phyloP scores from a whole-genome alignment of 2,329 filamentous ascomycete genomes.

The Lasiodiplodia sp. region DNA sequence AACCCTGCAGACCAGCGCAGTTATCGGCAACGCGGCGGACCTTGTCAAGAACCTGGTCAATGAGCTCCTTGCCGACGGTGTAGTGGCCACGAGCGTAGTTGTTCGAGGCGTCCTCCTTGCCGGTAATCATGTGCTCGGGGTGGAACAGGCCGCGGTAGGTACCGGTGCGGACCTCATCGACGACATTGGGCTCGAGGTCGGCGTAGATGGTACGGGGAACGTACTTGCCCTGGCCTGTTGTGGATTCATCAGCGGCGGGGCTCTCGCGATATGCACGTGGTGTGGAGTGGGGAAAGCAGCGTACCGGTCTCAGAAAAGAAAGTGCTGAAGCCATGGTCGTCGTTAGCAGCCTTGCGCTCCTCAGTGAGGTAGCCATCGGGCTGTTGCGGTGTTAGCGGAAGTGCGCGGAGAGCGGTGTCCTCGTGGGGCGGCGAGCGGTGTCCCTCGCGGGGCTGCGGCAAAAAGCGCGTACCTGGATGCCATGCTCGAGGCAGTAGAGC shows the following conservation, averaged over 20 bases:
- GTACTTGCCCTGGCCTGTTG: constrained; percentile 64
- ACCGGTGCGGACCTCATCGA: constrained; percentile 76
- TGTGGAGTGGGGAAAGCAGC: constrained; percentile 14
- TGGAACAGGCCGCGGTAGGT: constrained; percentile 74
- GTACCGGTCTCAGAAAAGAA: constrained; percentile 76
- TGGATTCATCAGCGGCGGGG: constrained; percentile 26
- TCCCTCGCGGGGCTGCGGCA: constrained; percentile 17
- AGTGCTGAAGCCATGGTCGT: constrained; percentile 96
- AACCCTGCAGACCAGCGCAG: constrained; percentile 75
- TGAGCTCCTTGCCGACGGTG: constrained; percentile 79
- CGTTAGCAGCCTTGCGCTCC: constrained; percentile 91
- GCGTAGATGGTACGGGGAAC: constrained; percentile 76
- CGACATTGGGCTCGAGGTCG: constrained; percentile 74
- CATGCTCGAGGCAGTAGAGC: constrained; percentile 99
- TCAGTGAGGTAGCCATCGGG: constrained; percentile 98
- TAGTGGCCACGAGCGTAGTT: constrained; percentile 81
- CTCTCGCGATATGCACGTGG: constrained; percentile 10
- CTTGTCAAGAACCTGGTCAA: constrained; percentile 73
- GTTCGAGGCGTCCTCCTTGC: constrained; percentile 80
- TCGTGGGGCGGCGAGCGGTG: constrained; percentile 11
- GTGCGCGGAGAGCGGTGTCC: constrained; percentile 14
- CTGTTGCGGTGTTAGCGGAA: constrained; percentile 58
- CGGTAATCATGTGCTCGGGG: constrained; percentile 74
- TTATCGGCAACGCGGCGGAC: constrained; percentile 76
- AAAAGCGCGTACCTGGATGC: constrained; percentile 81